Percentiles rank a stretch among this genome's conserved stretches.
These are phyloP conservation scores for Blumeria hordei DNA, from an alignment of 2,329 filamentous ascomycete species.

Conservation along the genomic window DNA sequence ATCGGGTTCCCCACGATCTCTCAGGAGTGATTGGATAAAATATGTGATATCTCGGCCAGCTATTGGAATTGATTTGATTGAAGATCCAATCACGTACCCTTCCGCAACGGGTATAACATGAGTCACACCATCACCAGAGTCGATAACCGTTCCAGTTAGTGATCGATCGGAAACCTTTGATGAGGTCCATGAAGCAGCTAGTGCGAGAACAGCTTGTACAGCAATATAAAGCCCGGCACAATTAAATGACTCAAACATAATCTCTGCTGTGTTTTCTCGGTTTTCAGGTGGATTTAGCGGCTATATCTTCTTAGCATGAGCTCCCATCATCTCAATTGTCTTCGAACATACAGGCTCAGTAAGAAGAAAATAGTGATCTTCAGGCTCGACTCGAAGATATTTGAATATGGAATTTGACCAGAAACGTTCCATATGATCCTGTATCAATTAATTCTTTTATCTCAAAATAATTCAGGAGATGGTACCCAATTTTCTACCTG, in stretches of 20 bases:
- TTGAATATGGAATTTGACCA: slow-evolving; percentile 99
- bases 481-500: slow-evolving; percentile 95
- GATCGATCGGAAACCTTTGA: slow-evolving; percentile 94
- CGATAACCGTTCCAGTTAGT: slow-evolving; percentile 89
- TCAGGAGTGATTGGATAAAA: slow-evolving; percentile 87
- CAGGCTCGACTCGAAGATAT: slow-evolving; percentile 89
- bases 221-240: slow-evolving; percentile 97
- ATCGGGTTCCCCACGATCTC: slow-evolving; percentile 89
- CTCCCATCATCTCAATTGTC: not conserved
- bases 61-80: slow-evolving; percentile 97
- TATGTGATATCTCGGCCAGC: slow-evolving; percentile 96
- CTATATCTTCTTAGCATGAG: slow-evolving; percentile 20
- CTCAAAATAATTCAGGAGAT: not conserved
- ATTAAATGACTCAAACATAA: slow-evolving; percentile 99
- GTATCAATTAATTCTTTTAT: slow-evolving; percentile 7
- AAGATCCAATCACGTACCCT: slow-evolving; percentile 95
- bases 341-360: slow-evolving; percentile 63
- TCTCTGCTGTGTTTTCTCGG: slow-evolving; percentile 95
- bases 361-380: slow-evolving; percentile 95
- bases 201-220: slow-evolving; percentile 85
- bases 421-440: slow-evolving; percentile 99
- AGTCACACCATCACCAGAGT: slow-evolving; percentile 95
- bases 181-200: slow-evolving; percentile 95
- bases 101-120: slow-evolving; percentile 97
- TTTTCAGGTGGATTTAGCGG: slow-evolving; percentile 96